Evolutionary conservation across 768 basidiomycete genomes (phyloP), one percentile per base, ranked within the genome.

Genomic region (Sarcodon sp.): DNA sequence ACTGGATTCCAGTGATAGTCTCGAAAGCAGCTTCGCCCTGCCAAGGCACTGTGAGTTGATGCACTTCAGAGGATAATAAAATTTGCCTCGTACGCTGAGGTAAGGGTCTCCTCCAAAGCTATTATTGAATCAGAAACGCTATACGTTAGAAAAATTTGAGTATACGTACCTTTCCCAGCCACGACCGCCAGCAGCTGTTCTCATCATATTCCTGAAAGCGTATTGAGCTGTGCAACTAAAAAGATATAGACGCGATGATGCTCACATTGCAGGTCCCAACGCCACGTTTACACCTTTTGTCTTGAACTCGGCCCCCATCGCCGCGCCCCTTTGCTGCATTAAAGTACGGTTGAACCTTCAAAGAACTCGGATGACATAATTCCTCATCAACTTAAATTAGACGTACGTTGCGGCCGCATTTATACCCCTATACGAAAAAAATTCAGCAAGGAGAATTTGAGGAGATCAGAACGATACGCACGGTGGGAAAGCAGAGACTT

Each of bases 301-400:
- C n/a, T 73, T 63, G 58, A 77, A 81, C 59, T 88, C 85, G 47
- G 75, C 66, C 3, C 77, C 84, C 52, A 87, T 63, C 0, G 80
- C 80, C 3, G 67, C 63, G 4, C 79, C 83, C 43, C 83, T 68
- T 34, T 70, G 68, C 45, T 76, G 71, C 68, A 85, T 83, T 7
- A 86, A 62, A 33, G 79, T 68, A 31, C 74, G 68, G 59, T 83
- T 76, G 56, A 75, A 77, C 16, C 54, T 55, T 36, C 11, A 35
- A 7, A 12, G 16, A 50, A 41, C 36, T 13, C 33, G 32, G 12
- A 18, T 32, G 31, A 16, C 3, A 35, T 34, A 5, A 18, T 12
- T 11, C 0, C 3, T 6, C 39, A n/a, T n/a, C 8, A 43, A 15
- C 16, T 7, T 16, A 33, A 33, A 31, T 33, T 36, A 6, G 34